phyloP scores from a whole-genome alignment of 2,329 filamentous ascomycete genomes.

The Paecilomyces sp. region DNA sequence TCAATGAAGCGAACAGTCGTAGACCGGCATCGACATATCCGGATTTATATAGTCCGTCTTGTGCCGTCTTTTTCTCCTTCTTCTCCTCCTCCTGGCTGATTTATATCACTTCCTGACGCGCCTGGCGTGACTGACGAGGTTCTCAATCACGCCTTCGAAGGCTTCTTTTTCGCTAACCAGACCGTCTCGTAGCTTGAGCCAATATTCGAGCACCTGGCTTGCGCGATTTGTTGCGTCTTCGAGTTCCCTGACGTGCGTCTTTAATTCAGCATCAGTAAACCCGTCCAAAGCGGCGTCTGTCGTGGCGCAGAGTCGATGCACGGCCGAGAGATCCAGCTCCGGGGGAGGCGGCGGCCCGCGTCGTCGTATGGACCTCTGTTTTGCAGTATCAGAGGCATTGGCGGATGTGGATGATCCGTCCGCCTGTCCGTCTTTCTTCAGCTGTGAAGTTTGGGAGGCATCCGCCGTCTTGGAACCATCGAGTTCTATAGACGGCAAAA shows the following conservation, averaged over 20 bases:
- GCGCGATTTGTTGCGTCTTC: slow-evolving; percentile 64
- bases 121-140: slow-evolving; percentile 83
- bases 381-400: slow-evolving; percentile 20
- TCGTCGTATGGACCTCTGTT: slow-evolving; percentile 26
- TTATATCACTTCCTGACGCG: slow-evolving; percentile 64
- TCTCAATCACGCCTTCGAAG: slow-evolving; percentile 95
- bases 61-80: neutral
- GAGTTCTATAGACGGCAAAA: slow-evolving; percentile 72
- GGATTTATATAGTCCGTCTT: neutral
- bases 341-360: slow-evolving; percentile 58
- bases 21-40: neutral
- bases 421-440: slow-evolving; percentile 23
- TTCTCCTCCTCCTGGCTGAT: neutral
- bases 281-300: slow-evolving; percentile 77
- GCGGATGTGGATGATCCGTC: slow-evolving; percentile 15
- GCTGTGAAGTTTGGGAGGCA: slow-evolving; percentile 45
- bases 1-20: neutral
- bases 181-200: slow-evolving; percentile 78
- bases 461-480: slow-evolving; percentile 48
- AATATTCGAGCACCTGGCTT: slow-evolving; percentile 75
- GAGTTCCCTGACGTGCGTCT: slow-evolving; percentile 61
- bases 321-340: slow-evolving; percentile 70
- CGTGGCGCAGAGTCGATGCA: slow-evolving; percentile 70
- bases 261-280: slow-evolving; percentile 70
- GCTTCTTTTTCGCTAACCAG: slow-evolving; percentile 86